Evolutionary conservation across 2,329 filamentous ascomycete genomes (phyloP).

Genomic region (Nigrograna mackinnonii): DNA sequence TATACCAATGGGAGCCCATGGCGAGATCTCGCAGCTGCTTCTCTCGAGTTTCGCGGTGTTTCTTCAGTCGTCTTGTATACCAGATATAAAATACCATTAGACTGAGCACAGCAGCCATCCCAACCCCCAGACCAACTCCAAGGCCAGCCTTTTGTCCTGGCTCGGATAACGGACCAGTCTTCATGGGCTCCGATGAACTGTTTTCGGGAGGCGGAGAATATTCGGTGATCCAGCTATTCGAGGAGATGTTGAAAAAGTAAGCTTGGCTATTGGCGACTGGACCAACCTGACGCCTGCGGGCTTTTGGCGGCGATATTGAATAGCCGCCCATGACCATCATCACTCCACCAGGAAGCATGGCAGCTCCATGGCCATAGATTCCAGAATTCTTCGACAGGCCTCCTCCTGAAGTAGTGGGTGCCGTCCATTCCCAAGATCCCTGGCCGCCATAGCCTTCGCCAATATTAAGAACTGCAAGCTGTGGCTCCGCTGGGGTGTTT

Average conservation of each 20-base stretch:
- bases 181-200: slow-evolving; percentile 10
- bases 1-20: slow-evolving; percentile 52
- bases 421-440: slow-evolving; percentile 70
- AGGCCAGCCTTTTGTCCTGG: slow-evolving; percentile 51
- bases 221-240: slow-evolving; percentile 59
- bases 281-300: slow-evolving; percentile 40
- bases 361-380: slow-evolving; percentile 64
- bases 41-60: slow-evolving; percentile 51
- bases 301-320: slow-evolving; percentile 47
- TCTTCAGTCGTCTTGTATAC: slow-evolving; percentile 47
- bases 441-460: slow-evolving; percentile 70
- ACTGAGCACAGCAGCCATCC: slow-evolving; percentile 44
- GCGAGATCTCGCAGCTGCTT: slow-evolving; percentile 58
- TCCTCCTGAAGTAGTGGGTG: slow-evolving; percentile 56
- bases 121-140: slow-evolving; percentile 48
- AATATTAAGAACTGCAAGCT: slow-evolving; percentile 76
- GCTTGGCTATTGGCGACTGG: slow-evolving; percentile 47
- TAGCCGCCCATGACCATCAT: slow-evolving; percentile 67
- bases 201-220: slow-evolving; percentile 55
- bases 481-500: slow-evolving; percentile 74
- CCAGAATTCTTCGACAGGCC: slow-evolving; percentile 50
- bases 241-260: slow-evolving; percentile 65
- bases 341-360: slow-evolving; percentile 63
- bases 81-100: slow-evolving; percentile 51
- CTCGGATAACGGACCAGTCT: slow-evolving; percentile 42